Evolutionary conservation across 306 rosid species (phyloP), one percentile per base, ranked within the genome.

Genomic region (Begonia peltatifolia): DNA sequence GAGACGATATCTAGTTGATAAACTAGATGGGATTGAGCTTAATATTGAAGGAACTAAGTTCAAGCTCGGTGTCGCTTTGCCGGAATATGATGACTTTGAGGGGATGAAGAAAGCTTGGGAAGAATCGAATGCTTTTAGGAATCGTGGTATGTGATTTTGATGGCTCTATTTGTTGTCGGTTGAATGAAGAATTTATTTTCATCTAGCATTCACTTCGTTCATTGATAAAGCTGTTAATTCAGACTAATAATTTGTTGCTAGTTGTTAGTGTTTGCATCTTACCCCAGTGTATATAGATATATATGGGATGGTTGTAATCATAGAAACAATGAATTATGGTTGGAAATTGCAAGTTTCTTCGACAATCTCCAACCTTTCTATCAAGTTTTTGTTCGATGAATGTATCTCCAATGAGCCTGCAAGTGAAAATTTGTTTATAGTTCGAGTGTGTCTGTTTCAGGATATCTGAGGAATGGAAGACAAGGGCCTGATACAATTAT

Each of bases 11-110:
- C 42, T 85, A 3, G 73, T 71, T 12, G 83, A 82, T 52, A 82
- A 78, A 50, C 22, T 89, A 68, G 83, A 89, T 36, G 94, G 87
- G 11, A 67, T 82, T 50, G 95, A 89, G 64, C 63, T 89, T 67
- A 85, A 85, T 62, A 67, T 85, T 0, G 90, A 82, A 68, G 97
- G 95, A 14, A 54, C 78, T 30, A 78, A 68, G 83, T 83, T 70
- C 71, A 78, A 55, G 48, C 87, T 90, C 49, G 38, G 47, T 9
- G 94, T 65, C 14, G 30, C 49, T 18, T 63, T 83, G 66, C 78
- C 92, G 5, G 70, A 53, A 22, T 64, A 64, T 0, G 97, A 90
- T 58, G 76, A 90, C 70, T 85, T 85, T 11, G 66, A 71, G 10
- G 60, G 12, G 0, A 65, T 80, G 82, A 83, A 73, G 76, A 85